Percentiles rank a stretch among this genome's conserved stretches.
These are phyloP conservation scores for Serpula lacrymans DNA, from an alignment of 768 basidiomycete genomes.

Conservation along the genomic window DNA sequence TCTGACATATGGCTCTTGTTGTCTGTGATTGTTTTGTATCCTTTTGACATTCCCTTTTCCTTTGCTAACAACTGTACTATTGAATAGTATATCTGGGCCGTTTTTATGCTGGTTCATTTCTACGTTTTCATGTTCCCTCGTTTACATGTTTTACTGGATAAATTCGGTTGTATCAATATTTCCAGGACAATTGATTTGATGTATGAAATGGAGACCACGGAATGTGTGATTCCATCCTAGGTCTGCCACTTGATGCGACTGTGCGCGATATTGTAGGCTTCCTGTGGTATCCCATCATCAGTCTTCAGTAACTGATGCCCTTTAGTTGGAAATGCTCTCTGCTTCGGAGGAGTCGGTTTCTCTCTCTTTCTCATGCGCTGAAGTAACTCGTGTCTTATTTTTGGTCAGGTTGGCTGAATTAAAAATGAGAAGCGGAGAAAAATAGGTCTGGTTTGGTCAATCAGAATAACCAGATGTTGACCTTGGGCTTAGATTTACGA, in stretches of 20 bases:
- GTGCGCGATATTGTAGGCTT: constrained; percentile 66
- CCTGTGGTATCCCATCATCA: not conserved
- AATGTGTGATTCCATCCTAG: constrained; percentile 57
- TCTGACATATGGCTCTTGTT: too few relatives aligned
- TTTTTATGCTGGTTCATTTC: too few relatives aligned
- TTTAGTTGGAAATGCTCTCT: constrained; percentile 63
- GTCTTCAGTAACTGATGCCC: constrained; percentile 2
- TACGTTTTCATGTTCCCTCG: too few relatives aligned
- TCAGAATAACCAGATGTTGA: not conserved
- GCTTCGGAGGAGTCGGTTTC: constrained; percentile 60
- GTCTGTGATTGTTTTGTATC: too few relatives aligned
- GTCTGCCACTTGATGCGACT: constrained; percentile 49
- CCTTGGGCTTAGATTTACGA: constrained; percentile 47
- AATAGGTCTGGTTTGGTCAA: constrained; percentile 48
- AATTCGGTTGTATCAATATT: too few relatives aligned
- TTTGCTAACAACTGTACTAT: too few relatives aligned
- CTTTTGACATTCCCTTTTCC: too few relatives aligned
- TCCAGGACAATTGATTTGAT: too few relatives aligned
- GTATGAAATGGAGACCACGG: too few relatives aligned
- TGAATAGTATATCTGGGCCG: too few relatives aligned
- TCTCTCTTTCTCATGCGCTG: not conserved
- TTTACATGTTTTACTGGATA: too few relatives aligned
- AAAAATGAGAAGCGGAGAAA: constrained; percentile 75
- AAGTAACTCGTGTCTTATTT: constrained; percentile 5
- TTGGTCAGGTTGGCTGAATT: constrained; percentile 70